Evolutionary conservation across 495 filamentous ascomycete species (phyloP), one percentile per base, ranked within the genome.

Genomic region (Pseudoneurospora amorphoporcata): DNA sequence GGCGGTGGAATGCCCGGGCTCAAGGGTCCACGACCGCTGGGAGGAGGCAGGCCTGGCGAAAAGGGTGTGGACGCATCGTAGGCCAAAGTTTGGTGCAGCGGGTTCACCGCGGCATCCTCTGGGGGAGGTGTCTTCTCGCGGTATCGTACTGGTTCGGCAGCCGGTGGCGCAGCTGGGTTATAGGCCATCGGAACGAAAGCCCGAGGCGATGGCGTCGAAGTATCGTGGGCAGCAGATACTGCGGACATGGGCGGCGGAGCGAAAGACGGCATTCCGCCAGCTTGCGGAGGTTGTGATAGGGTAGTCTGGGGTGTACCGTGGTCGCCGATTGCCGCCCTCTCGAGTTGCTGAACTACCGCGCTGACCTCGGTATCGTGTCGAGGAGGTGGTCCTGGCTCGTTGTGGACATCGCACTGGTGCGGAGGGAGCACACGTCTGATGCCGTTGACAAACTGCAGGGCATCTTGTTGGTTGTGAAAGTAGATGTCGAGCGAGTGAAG

Each of bases 51-150:
- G 19, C 81, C 82, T 0, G 84, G 84, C 16, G 84, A 83, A 77
- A 85, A 84, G n/a, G 83, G 81, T 0, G 79, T 81, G 3, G 75
- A 76, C 23, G 91, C 85, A 74, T 95, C 93, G 68, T 88, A 85
- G 72, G 86, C 88, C 0, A 90, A 85, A 3, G 92, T 92, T 29
- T 88, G 88, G 68, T 86, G 86, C 10, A 97, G 84, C 3, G 92
- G 92, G 42, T 92, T 94, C 12, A 90, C 89, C 39, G 83, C 82
- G 53, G 84, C 88, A 39, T 90, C 92, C 76, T 95, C 92, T 16
- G 87, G 86, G 8, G 94, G 94, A 9, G 93, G 94, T 0, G 94
- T 97, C 84, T 97, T 95, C 82, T 97, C 94, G 68, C 94, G 89
- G 75, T 94, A 88, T 70, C 89, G 86, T 75, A 96, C 91, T 16